phyloP scores from a whole-genome alignment of 805 yeast genomes.

The Myxozyma lipomycoides region DNA sequence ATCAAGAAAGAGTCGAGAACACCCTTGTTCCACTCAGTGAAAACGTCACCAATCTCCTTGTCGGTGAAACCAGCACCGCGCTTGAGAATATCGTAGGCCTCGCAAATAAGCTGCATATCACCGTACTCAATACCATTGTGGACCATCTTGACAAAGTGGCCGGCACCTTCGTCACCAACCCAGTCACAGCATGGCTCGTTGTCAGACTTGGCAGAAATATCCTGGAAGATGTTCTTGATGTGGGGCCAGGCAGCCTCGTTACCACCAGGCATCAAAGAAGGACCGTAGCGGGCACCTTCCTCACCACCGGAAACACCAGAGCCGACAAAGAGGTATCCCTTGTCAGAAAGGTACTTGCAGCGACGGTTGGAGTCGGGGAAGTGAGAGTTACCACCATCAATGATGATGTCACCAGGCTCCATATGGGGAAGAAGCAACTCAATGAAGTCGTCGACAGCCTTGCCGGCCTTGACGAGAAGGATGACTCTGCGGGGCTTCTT shows the following conservation, averaged over 20 bases:
- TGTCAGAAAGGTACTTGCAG: slow-evolving; percentile 75
- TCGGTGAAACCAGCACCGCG: slow-evolving; percentile 86
- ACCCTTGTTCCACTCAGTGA: slow-evolving; percentile 92
- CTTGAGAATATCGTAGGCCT: slow-evolving; percentile 94
- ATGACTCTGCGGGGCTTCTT: slow-evolving; percentile 97
- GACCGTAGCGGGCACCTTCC: slow-evolving; percentile 99
- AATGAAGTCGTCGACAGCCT: slow-evolving; percentile 89
- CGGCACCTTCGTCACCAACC: slow-evolving; percentile 99
- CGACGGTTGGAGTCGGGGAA: slow-evolving; percentile 99
- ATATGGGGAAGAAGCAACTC: slow-evolving; percentile 81
- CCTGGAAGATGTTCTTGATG: slow-evolving; percentile 93
- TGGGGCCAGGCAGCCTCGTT: slow-evolving; percentile 98
- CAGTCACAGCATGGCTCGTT: slow-evolving; percentile 99
- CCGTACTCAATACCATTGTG: slow-evolving; percentile 99
- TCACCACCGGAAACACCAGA: slow-evolving; percentile 99
- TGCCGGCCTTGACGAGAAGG: slow-evolving; percentile 93
- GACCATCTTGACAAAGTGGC: slow-evolving; percentile 99
- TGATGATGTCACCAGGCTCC: slow-evolving; percentile 96
- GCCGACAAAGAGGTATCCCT: slow-evolving; percentile 92
- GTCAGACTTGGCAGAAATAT: slow-evolving; percentile 91
- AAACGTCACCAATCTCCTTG: slow-evolving; percentile 90
- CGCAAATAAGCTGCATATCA: slow-evolving; percentile 98
- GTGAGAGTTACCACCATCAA: slow-evolving; percentile 99
- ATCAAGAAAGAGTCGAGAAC: slow-evolving; percentile 94
- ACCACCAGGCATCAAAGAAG: slow-evolving; percentile 99